Evolutionary conservation across 2,329 filamentous ascomycete genomes (phyloP).

Genomic region (Colletotrichum tofieldiae): DNA sequence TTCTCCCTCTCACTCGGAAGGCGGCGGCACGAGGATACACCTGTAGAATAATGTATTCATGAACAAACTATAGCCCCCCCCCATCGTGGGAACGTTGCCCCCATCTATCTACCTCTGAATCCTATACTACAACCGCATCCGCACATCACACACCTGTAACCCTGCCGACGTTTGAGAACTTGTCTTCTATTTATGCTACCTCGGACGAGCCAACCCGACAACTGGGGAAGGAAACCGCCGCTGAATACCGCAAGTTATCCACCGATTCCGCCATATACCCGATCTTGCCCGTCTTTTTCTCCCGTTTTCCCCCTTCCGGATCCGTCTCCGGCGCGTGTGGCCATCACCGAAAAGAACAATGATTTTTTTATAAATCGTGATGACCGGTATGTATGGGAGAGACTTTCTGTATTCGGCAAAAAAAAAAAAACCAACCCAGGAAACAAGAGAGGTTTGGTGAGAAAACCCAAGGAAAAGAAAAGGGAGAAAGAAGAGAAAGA

Average conservation of each 20-base stretch:
- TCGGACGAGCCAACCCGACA: conserved; percentile 18
- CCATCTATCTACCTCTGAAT: not conserved
- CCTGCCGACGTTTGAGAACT: conserved; percentile 6
- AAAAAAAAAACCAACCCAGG: conserved; percentile 32
- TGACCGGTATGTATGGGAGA: conserved; percentile 39
- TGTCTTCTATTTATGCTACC: conserved; percentile 40
- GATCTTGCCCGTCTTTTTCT: conserved; percentile 4
- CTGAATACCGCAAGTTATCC: conserved; percentile 23
- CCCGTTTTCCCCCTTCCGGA: not conserved
- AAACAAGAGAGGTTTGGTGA: conserved; percentile 43
- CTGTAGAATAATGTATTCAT: conserved; percentile 40
- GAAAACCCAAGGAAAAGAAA: conserved; percentile 23
- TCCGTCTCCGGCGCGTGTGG: conserved; percentile 1
- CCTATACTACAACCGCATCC: not conserved
- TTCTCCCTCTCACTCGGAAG: not conserved
- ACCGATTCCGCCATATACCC: conserved; percentile 1
- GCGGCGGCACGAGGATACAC: not conserved
- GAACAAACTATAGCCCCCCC: not conserved
- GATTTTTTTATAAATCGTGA: conserved; percentile 32
- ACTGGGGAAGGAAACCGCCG: conserved; percentile 14
- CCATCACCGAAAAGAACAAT: conserved; percentile 29
- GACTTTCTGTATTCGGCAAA: conserved; percentile 33
- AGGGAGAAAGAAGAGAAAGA: conserved; percentile 32
- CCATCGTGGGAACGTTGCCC: not conserved
- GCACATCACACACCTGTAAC: not conserved